Base-by-base conservation (phyloP, 805 yeast species). In the Priceomyces castillae region DNA sequence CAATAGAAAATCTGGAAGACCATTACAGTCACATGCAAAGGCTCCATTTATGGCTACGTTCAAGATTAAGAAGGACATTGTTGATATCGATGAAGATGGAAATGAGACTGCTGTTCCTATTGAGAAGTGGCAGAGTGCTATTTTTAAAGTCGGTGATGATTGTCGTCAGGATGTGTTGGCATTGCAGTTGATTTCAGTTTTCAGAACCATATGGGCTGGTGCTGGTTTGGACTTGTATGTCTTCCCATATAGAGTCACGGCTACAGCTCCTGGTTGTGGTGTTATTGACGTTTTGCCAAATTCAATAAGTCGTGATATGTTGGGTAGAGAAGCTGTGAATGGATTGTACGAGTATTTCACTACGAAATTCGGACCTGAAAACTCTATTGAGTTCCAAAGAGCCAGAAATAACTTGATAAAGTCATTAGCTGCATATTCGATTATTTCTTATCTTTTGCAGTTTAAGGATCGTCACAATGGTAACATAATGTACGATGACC, bases 201-300 rank as follows among this genome's bases (percentile, higher is more conserved):
- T 95, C 74, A 78, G 96, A 55, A 82, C 92, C 35, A 87, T 94
- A 41, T 94, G 97, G 95, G 79, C 81, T 48, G 77, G 80, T 50
- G 81, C 86, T 10, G 98, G 98, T 1, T 72, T 94, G 48, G 98
- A 94, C 62, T 77, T 92, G 34, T 94, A 75, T 64, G 95, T 94
- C 19, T 95, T 80, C 67, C 99, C 99, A 1, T 79, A 94, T 65
- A 72, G 97, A 51, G 99, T 94, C 19, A 90, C 97, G 0, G 99
- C 99, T 1, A 94, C 99, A 7, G 97, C 96, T 2, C 98, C 99
- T 1, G 99, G 99, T 0, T 90, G 98, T 71, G 99, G 99, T 65
- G 95, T 94, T 35, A 94, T 94, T 69, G 99, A 95, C 62, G 99
- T 95, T 25, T 75, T 94, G 51, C 99, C 99, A 26, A 87, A 92